A percentile compares a stretch with the other conserved stretches of the same genome.
phyloP scores from a whole-genome alignment of 768 basidiomycete genomes.

The Lactarius pseudohatsudake region DNA sequence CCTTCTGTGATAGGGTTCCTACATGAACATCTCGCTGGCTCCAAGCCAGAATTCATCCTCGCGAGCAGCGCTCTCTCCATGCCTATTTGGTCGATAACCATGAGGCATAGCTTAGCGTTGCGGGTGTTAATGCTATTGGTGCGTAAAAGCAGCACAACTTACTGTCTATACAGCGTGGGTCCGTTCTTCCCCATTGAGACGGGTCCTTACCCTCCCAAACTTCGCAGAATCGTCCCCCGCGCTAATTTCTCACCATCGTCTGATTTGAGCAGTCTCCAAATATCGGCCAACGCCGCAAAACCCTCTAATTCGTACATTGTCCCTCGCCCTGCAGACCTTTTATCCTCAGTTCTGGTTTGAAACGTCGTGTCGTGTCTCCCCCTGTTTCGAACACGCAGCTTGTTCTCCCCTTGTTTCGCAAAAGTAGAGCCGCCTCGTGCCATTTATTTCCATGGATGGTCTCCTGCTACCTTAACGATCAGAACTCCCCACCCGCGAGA shows the following conservation, averaged over 20 bases:
- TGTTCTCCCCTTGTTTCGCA: background rate
- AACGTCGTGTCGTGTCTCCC: background rate
- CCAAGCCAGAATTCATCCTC: background rate
- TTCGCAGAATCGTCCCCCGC: background rate
- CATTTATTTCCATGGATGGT: background rate
- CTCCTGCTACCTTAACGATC: background rate
- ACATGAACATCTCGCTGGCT: background rate
- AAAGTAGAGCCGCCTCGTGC: background rate
- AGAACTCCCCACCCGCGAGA: background rate
- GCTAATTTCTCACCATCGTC: background rate
- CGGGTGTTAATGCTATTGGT: background rate
- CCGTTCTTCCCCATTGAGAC: background rate
- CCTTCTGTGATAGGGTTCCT: slow-evolving; percentile 2
- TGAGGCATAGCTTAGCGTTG: slow-evolving; percentile 13
- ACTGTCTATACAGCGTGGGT: slow-evolving; percentile 7
- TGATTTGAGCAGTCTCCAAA: background rate
- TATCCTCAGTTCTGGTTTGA: background rate
- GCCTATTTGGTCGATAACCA: slow-evolving; percentile 3
- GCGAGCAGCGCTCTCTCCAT: background rate
- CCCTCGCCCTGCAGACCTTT: background rate
- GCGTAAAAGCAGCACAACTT: background rate
- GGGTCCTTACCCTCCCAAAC: background rate
- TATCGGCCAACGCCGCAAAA: background rate
- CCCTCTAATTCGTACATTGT: background rate
- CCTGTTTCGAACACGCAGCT: background rate